Evolutionary conservation across 2,329 filamentous ascomycete genomes (phyloP).

Genomic region (Apiospora malaysiana): DNA sequence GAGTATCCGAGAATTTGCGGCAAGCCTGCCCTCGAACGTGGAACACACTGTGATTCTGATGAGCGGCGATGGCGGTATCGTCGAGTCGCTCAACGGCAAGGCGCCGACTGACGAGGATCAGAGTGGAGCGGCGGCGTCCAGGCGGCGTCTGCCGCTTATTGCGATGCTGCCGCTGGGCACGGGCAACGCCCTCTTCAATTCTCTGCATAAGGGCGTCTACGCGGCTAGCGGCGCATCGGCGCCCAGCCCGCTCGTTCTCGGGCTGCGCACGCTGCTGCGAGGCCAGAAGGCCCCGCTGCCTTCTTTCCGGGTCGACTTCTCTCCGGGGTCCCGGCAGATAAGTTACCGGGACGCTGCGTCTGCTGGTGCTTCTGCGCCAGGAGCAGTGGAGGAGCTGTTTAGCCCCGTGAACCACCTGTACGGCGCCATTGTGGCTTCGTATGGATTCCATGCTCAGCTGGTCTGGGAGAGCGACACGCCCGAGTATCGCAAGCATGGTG

Average conservation of each 20-base stretch:
- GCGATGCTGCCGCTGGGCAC: constrained; percentile 67
- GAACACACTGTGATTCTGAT: constrained; percentile 74
- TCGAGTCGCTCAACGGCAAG: constrained; percentile 78
- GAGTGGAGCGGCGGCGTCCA: background rate
- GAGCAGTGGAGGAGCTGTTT: constrained; percentile 36
- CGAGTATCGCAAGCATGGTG: constrained; percentile 78
- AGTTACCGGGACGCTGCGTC: constrained; percentile 37
- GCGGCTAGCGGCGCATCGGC: constrained; percentile 33
- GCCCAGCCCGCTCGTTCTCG: constrained; percentile 52
- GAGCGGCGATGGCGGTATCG: constrained; percentile 85
- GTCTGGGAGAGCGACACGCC: constrained; percentile 91
- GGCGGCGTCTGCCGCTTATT: constrained; percentile 47
- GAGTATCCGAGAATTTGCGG: constrained; percentile 69
- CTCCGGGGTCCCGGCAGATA: constrained; percentile 59
- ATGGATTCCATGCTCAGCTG: constrained; percentile 86
- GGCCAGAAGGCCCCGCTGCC: constrained; percentile 63
- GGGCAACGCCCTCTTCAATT: constrained; percentile 69
- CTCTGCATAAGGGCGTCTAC: constrained; percentile 64
- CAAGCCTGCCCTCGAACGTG: constrained; percentile 35
- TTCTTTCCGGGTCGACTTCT: constrained; percentile 67
- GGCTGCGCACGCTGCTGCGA: constrained; percentile 63
- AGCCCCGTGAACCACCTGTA: constrained; percentile 54
- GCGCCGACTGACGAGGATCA: constrained; percentile 25
- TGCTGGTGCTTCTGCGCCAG: background rate
- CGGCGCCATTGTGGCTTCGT: constrained; percentile 86